Conservation (phyloP, 768 basidiomycete genomes). For the Mrakia frigida region DNA sequence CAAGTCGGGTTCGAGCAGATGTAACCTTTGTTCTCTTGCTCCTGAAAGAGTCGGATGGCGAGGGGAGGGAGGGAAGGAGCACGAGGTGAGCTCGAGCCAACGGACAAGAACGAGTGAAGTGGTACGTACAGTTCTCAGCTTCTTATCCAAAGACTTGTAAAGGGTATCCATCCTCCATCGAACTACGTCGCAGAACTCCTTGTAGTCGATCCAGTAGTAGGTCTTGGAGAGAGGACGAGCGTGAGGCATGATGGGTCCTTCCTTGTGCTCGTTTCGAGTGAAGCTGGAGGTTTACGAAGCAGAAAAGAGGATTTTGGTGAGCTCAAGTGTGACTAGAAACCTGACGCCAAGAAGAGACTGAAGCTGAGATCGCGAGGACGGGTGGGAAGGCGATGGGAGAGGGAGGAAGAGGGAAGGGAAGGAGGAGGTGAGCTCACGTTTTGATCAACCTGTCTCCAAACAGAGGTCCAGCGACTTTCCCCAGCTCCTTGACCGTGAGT, state of each 20-base stretch:
- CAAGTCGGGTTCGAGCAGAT: constrained; percentile 72
- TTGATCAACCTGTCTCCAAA: constrained; percentile 40
- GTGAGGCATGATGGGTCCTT: constrained; percentile 44
- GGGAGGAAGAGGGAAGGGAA: background rate
- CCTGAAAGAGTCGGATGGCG: constrained; percentile 54
- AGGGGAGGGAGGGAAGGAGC: background rate
- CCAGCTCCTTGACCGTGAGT: constrained; percentile 38
- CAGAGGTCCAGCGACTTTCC: constrained; percentile 42
- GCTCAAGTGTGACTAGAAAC: background rate
- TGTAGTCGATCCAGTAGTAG: constrained; percentile 96
- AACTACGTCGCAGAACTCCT: constrained; percentile 91
- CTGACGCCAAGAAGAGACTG: too few species aligned
- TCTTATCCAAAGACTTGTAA: constrained; percentile 77
- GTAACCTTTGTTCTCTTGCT: constrained; percentile 96
- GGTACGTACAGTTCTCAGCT: constrained; percentile 69
- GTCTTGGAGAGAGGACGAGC: constrained; percentile 73
- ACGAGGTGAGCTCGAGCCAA: background rate
- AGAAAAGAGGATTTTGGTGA: too few species aligned
- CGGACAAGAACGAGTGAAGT: background rate
- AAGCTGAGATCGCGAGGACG: background rate
- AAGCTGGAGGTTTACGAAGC: background rate
- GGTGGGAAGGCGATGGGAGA: background rate
- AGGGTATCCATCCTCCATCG: constrained; percentile 96
- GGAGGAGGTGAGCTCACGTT: constrained; percentile 35
- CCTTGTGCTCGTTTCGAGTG: constrained; percentile 39